phyloP scores from a whole-genome alignment of 2,329 filamentous ascomycete genomes.

The Seiridium unicorne region DNA sequence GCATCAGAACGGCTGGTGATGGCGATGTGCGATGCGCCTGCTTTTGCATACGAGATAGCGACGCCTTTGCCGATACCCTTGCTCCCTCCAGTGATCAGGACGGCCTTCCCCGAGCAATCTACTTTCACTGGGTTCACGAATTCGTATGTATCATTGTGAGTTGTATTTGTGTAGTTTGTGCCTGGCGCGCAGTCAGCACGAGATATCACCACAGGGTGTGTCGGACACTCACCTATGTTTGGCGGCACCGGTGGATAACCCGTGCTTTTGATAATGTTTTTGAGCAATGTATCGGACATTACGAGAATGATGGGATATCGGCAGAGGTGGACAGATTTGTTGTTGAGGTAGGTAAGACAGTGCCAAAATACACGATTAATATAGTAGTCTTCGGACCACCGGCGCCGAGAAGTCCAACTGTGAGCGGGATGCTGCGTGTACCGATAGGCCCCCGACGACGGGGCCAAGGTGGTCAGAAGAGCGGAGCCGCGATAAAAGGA shows the following conservation, averaged over 20 bases:
- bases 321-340: no score
- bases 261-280: neutral
- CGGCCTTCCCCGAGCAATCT: constrained; percentile 34
- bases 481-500: no score
- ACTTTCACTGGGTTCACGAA: constrained; percentile 41
- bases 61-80: constrained; percentile 53
- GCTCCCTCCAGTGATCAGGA: constrained; percentile 55
- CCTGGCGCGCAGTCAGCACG: neutral
- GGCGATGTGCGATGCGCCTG: constrained; percentile 50
- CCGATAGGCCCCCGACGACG: no score
- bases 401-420: no score
- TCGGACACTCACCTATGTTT: constrained; percentile 12
- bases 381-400: no score
- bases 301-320: neutral
- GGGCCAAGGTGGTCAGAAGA: no score
- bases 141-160: constrained; percentile 45
- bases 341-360: no score
- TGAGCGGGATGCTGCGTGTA: no score
- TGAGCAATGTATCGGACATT: neutral
- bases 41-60: constrained; percentile 54
- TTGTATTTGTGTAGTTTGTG: constrained; percentile 22
- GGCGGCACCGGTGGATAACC: constrained; percentile 14
- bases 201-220: neutral
- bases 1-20: constrained; percentile 52
- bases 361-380: no score